phyloP scores from a whole-genome alignment of 805 yeast genomes.

The Tetrapisispora nanseiensis region DNA sequence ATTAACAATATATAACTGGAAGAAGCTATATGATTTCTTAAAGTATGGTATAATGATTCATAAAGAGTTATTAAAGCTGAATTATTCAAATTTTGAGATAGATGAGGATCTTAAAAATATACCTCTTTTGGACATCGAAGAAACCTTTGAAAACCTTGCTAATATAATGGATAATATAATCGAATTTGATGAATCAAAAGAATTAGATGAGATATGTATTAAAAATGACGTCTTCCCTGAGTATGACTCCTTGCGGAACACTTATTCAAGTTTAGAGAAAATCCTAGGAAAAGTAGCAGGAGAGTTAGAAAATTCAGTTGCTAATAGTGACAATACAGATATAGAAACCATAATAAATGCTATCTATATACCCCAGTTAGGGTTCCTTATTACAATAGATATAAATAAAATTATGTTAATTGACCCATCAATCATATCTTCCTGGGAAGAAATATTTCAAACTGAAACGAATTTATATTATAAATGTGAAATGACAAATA shows the following conservation, averaged over 20 bases:
- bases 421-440: slow-evolving; percentile 1
- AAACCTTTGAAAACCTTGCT: slow-evolving; percentile 3
- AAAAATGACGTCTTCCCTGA: slow-evolving; percentile 24
- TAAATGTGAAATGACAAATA: slow-evolving; percentile 26
- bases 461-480: slow-evolving; percentile 32
- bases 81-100: slow-evolving; percentile 1
- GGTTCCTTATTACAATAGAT: slow-evolving; percentile 31
- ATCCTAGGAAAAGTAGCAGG: slow-evolving; percentile 19
- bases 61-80: slow-evolving; percentile 7
- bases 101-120: slow-evolving; percentile 7
- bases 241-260: slow-evolving; percentile 21
- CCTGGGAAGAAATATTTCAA: slow-evolving; percentile 33
- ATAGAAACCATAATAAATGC: slow-evolving; percentile 11
- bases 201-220: slow-evolving; percentile 22
- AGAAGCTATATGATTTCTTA: slow-evolving; percentile 19
- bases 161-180: slow-evolving; percentile 11
- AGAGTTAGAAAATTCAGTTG: slow-evolving; percentile 6
- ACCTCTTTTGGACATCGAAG: slow-evolving; percentile 3
- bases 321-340: not conserved
- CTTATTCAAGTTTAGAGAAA: slow-evolving; percentile 28
- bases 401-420: slow-evolving; percentile 1
- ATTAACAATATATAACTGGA: slow-evolving; percentile 25
- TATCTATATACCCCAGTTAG: slow-evolving; percentile 39
- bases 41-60: slow-evolving; percentile 12
- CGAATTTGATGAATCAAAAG: slow-evolving; percentile 32